Conservation (phyloP, 371 early-diverging fungal species). For the Mortierella sp. region DNA sequence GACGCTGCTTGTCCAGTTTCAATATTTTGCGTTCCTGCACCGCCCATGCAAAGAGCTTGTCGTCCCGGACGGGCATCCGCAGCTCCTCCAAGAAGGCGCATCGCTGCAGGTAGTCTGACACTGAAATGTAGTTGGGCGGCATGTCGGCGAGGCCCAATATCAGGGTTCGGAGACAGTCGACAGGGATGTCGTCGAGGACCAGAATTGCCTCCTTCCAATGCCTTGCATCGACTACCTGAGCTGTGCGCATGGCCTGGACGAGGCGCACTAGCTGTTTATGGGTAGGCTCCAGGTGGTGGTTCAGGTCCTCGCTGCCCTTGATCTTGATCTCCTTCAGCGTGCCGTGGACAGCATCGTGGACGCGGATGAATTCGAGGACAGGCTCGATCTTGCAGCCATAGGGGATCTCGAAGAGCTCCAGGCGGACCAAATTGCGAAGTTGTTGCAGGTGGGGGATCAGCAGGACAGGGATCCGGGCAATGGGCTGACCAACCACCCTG, state of each 20-base stretch:
- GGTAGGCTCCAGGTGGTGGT: conserved; percentile 1
- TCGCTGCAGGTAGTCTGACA: conserved; percentile 20
- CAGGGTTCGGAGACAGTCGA: conserved; percentile 37
- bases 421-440: conserved; percentile 36
- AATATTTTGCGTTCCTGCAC: not conserved
- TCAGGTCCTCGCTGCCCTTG: conserved; percentile 34
- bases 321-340: conserved; percentile 54
- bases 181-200: conserved; percentile 40
- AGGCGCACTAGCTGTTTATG: conserved; percentile 30
- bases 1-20: conserved; percentile 4
- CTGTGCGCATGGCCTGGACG: conserved; percentile 45
- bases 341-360: conserved; percentile 36
- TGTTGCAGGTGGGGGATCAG: conserved; percentile 15
- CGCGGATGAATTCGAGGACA: conserved; percentile 46
- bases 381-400: conserved; percentile 31
- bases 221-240: conserved; percentile 52
- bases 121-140: conserved; percentile 26
- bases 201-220: conserved; percentile 47
- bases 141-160: conserved; percentile 31
- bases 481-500: conserved; percentile 34
- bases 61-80: conserved; percentile 45
- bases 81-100: conserved; percentile 31
- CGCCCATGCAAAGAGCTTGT: conserved; percentile 44
- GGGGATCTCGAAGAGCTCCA: conserved; percentile 44
- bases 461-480: conserved; percentile 20